phyloP scores from a whole-genome alignment of 306 rosid genomes.

The Acacia acuminata region DNA sequence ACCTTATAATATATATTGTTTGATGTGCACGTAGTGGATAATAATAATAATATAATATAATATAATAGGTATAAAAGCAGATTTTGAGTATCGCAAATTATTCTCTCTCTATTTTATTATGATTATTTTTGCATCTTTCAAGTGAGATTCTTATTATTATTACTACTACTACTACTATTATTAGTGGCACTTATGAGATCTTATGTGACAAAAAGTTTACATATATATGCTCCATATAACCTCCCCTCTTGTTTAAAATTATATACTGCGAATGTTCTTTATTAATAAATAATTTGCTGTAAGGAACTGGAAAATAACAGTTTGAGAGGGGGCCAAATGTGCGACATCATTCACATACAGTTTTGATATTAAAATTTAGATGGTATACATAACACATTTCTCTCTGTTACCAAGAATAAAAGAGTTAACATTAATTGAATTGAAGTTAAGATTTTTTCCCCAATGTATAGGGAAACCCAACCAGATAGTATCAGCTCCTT shows the following conservation, averaged over 20 bases:
- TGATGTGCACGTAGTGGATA: neutral
- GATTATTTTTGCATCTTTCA: conserved; percentile 1
- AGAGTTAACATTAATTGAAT: neutral
- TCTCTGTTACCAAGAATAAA: neutral
- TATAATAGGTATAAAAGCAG: neutral
- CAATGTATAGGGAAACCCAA: too few species aligned
- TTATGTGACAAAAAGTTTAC: neutral
- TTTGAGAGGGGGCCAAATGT: neutral
- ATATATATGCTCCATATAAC: too few species aligned
- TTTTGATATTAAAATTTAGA: neutral
- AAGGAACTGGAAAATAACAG: neutral
- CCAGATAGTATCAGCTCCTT: too few species aligned
- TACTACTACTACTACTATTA: too few species aligned
- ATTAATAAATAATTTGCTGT: neutral
- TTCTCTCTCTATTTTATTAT: neutral
- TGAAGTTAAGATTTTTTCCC: neutral
- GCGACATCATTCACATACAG: neutral
- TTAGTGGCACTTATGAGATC: too few species aligned
- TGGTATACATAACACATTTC: neutral
- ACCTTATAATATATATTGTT: neutral
- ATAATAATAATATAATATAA: neutral
- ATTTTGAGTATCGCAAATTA: neutral
- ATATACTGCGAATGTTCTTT: neutral
- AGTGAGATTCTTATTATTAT: neutral
- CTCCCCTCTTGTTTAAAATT: neutral